These are phyloP conservation scores for Solanum infundibuliforme DNA, from an alignment of 257 asterid genomes.

Conservation along the genomic window DNA sequence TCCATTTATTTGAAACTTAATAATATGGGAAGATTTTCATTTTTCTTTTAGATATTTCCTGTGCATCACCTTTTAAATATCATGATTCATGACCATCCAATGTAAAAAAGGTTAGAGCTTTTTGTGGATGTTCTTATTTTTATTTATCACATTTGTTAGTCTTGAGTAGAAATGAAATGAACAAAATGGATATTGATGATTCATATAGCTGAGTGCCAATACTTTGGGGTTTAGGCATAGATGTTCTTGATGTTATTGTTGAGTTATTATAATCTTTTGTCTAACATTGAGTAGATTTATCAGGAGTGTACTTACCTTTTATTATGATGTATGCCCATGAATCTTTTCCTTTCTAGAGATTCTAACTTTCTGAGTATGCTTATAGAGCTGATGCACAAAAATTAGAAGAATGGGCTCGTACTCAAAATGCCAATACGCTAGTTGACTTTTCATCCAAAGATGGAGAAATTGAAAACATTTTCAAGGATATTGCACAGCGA, in stretches of 20 bases:
- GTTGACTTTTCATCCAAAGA: conserved; percentile 70
- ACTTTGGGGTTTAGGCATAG: neutral
- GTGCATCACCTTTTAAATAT: neutral
- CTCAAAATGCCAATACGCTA: conserved; percentile 53
- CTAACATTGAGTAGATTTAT: neutral
- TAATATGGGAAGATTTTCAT: neutral
- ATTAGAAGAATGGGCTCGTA: conserved; percentile 86
- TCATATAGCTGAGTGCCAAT: neutral
- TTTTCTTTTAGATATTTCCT: neutral
- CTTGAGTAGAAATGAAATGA: neutral
- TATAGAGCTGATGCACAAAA: conserved; percentile 73
- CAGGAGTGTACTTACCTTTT: neutral
- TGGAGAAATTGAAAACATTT: conserved; percentile 64
- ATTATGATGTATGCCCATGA: neutral
- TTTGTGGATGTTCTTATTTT: neutral
- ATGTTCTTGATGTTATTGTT: neutral
- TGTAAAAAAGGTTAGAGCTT: neutral
- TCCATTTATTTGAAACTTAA: neutral
- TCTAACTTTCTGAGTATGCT: neutral
- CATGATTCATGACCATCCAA: neutral
- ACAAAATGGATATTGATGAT: neutral
- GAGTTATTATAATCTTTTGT: neutral
- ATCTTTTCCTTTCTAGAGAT: neutral
- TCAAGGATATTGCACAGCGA: conserved; percentile 78
- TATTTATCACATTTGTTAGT: neutral